Evolutionary conservation across 352 stramenopile genomes (phyloP).

Genomic region (Pythium graminicola): DNA sequence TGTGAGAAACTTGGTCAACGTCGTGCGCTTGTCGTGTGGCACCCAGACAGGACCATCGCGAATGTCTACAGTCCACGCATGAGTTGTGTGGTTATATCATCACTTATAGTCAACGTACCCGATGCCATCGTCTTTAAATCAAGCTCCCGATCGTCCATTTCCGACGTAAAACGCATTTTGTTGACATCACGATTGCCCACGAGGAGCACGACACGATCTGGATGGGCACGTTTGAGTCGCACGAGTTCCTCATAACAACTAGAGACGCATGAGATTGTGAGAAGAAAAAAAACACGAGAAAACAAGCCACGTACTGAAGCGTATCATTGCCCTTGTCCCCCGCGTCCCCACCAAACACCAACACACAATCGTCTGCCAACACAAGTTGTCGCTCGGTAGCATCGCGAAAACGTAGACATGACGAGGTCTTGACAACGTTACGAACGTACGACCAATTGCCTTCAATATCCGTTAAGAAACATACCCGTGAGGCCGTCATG

Average conservation of each 20-base stretch:
- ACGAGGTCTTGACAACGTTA: slow-evolving; percentile 52
- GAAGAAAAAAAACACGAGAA: not conserved
- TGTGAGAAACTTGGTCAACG: slow-evolving; percentile 39
- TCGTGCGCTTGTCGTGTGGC: slow-evolving; percentile 44
- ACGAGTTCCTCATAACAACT: slow-evolving; percentile 81
- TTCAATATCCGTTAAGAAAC: slow-evolving; percentile 73
- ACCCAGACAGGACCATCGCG: slow-evolving; percentile 65
- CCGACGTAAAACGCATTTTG: slow-evolving; percentile 88
- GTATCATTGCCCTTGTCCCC: slow-evolving; percentile 89
- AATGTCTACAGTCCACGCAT: slow-evolving; percentile 39
- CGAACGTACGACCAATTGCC: slow-evolving; percentile 77
- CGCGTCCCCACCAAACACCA: slow-evolving; percentile 88
- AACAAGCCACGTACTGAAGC: slow-evolving; percentile 34
- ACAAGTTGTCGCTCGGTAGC: slow-evolving; percentile 37
- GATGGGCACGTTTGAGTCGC: slow-evolving; percentile 80
- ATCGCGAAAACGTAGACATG: slow-evolving; percentile 44
- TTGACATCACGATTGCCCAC: slow-evolving; percentile 93
- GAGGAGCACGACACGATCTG: slow-evolving; percentile 85
- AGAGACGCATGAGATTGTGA: not conserved
- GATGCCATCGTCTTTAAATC: slow-evolving; percentile 47
- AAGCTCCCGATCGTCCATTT: slow-evolving; percentile 75
- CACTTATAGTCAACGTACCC: no score
- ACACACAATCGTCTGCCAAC: slow-evolving; percentile 58
- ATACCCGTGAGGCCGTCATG: slow-evolving; percentile 33
- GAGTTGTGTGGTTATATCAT: no score